Base-by-base conservation (phyloP, 2,329 filamentous ascomycete species). In the Aspergillus jensenii region DNA sequence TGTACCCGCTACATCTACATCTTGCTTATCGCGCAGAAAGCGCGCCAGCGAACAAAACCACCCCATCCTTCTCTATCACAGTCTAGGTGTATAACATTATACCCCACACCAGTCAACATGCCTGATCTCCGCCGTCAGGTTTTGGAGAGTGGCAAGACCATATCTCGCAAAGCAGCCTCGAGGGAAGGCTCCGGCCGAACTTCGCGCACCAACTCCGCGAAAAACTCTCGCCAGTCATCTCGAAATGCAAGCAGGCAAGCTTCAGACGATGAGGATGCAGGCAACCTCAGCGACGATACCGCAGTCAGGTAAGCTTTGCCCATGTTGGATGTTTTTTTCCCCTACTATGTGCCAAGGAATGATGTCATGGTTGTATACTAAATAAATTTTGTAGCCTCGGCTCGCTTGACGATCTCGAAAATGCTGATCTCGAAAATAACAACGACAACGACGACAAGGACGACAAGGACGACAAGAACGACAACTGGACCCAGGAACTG, bases 121-220 rank as follows among this genome's bases (percentile, higher is more conserved):
- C 78, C 76, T 46, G 78, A 80, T 64, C 71, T 79, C 53, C 75
- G 84, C 62, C 81, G 84, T 65, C 82, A 84, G 68, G 84, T 84
- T 56, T 81, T 87, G 40, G 85, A 87, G 77, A 85, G 83, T 75
- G 80, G 82, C 70, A 88, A 88, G 76, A 88, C 85, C 19, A 75
- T 84, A 47, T 88, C 86, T 52, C 82, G 82, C 66, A 87, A 87
- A 68, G 83, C 84, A 37, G 80, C 79, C 53, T 84, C 83, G 25
- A 79, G 79, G 59, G 77, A 81, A 57, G 79, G 77, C 44, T 86
- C 84, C 15, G 79, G 79, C 27, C 75, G 79, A 15, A 78, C 73
- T 55, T 86, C 83, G 47, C 81, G 81, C 58, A 74, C 78, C 14
- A 77, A 73, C 62, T 86, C 84, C 15, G 76, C 79, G 19, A 74